These are phyloP conservation scores for Thalassiosira oceanica DNA, from an alignment of 352 stramenopile genomes.

Conservation along the genomic window DNA sequence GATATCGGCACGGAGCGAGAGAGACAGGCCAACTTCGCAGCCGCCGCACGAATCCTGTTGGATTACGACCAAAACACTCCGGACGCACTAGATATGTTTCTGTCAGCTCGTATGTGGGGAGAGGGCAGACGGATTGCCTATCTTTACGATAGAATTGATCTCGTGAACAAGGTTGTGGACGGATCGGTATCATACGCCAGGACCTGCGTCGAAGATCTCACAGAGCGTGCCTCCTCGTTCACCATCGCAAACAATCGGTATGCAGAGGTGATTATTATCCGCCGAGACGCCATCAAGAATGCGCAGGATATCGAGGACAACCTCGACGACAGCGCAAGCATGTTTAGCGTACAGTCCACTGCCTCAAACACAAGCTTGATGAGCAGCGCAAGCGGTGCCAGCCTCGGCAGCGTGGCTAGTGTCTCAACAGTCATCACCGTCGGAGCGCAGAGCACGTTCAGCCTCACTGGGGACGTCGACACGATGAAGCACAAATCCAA, in stretches of 20 bases:
- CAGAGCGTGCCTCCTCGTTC: slow-evolving; percentile 55
- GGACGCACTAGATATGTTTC: slow-evolving; percentile 67
- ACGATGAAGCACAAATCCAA: slow-evolving; percentile 76
- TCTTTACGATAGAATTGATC: slow-evolving; percentile 45
- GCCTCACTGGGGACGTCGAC: slow-evolving; percentile 61
- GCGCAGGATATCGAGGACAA: slow-evolving; percentile 18
- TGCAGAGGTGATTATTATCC: slow-evolving; percentile 65
- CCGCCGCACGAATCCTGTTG: slow-evolving; percentile 68
- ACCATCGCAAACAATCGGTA: slow-evolving; percentile 56
- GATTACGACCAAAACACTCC: slow-evolving; percentile 71
- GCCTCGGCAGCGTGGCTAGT: slow-evolving; percentile 41
- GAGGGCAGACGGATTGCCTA: slow-evolving; percentile 59
- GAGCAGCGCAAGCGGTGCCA: slow-evolving; percentile 58
- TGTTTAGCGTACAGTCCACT: slow-evolving; percentile 72
- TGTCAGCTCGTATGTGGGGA: slow-evolving; percentile 68
- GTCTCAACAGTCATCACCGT: slow-evolving; percentile 78
- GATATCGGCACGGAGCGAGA: slow-evolving; percentile 30
- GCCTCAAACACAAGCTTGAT: slow-evolving; percentile 61
- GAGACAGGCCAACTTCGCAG: slow-evolving; percentile 40
- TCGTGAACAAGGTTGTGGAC: slow-evolving; percentile 65
- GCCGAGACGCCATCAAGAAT: slow-evolving; percentile 58
- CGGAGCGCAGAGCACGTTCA: slow-evolving; percentile 64
- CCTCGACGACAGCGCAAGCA: slow-evolving; percentile 66
- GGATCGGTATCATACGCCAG: slow-evolving; percentile 53
- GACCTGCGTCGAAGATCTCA: slow-evolving; percentile 61